Evolutionary conservation across 345 rosid genomes (phyloP), one percentile per base, ranked within the genome.

Genomic region (Murraya paniculata): DNA sequence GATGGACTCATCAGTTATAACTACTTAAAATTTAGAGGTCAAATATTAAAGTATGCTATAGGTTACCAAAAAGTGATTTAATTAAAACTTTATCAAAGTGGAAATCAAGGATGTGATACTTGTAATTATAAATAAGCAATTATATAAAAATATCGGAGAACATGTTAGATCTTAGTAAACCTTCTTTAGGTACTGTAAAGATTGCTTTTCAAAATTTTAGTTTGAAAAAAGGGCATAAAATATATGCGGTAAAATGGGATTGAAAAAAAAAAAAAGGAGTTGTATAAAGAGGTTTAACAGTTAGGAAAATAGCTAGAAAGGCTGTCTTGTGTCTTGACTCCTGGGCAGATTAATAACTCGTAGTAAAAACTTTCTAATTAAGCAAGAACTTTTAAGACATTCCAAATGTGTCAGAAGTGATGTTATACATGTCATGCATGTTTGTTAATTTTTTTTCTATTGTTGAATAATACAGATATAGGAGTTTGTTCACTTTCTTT

Each of bases 101-200:
- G 59, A 22, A 45, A 73, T n/a, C 10, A 79, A 67, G 74, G 84
- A 59, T 81, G 81, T 66, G 84, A 78, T 78, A 65, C 78, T 82
- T 71, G 64, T 83, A 41, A 66, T 53, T 76, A 48, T 75, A 72
- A 68, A 45, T 68, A 62, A 55, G 19, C 21, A 48, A 27, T 4
- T 59, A 30, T 50, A 64, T 72, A 38, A 14, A 36, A 59, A 30
- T 50, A 67, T 31, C 25, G 55, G 18, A 13, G 67, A 50, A 75
- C 74, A 60, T 31, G 39, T 68, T 79, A 67, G 60, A 78, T 78
- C 84, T 70, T 74, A 64, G 75, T 68, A 78, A 82, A 78, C 53
- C 79, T 81, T 73, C 58, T 68, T 50, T 75, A 65, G 62, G 50
- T 64, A 75, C 66, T 50, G 33, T 75, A 67, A 66, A 67, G 25